Evolutionary conservation across 192 early-diverging fungal genomes (phyloP), one percentile per base, ranked within the genome.

Genomic region (Coemansia sp.): DNA sequence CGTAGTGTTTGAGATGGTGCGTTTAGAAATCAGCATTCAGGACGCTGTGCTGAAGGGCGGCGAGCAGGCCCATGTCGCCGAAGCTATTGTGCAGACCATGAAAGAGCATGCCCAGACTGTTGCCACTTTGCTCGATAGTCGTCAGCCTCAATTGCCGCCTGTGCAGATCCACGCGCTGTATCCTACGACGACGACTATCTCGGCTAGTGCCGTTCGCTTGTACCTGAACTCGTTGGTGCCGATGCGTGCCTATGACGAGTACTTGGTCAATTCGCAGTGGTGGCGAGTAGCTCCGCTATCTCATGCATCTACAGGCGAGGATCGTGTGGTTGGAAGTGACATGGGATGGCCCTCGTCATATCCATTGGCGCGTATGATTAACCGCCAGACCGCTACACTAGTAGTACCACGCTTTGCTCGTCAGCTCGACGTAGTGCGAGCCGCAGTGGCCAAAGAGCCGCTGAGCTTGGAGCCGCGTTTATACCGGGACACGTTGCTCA

Each of bases 151-250:
- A 10, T 29, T 10, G 2, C 50, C 38, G 20, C 38, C 16, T n/a
- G 20, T 83, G 9, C 81, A 83, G 70, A 70, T 84, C 65, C 78
- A 80, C 24, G 24, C 78, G 57, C 27, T 27, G 40, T 83, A 66
- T 31, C 85, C 72, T 27, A 73, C 78, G 1, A 77, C 81, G 24
- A 83, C 78, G 0, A 86, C 85, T 44, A 33, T 86, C 57, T 86
- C 85, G 31, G 78, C 81, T 41, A 82, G 85, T 57, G 81, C 81
- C 3, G 78, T 86, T 61, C 85, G 85, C 0, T 49, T 86, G 58
- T 86, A 78, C 38, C 78, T 86, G 13, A 86, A 86, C 41, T 77
- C 85, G 36, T 67, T 86, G 24, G 71, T 86, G 29, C 81, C 80
- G 3, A 81, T 73, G 75, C 81, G 85, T 12, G 69, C 57, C 2